A percentile compares a stretch with the other conserved stretches of the same genome.
Evolutionary conservation across 1,284 basidiomycete species (phyloP).

Genomic region (Exobasidium rhododendri): DNA sequence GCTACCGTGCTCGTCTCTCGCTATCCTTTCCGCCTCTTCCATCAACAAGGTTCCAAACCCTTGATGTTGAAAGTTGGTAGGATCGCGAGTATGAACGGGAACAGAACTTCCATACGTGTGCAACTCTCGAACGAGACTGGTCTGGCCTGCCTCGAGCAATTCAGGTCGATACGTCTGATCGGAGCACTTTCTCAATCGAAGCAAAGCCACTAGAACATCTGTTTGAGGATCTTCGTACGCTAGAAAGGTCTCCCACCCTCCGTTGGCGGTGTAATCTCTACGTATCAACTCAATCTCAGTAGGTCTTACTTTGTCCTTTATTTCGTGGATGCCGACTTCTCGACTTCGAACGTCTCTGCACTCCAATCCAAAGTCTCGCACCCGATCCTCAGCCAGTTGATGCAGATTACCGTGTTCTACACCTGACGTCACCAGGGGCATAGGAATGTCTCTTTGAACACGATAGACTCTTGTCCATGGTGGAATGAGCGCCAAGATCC

Average conservation of each 20-base stretch:
- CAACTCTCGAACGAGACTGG: constrained; percentile 91
- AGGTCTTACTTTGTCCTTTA: constrained; percentile 94
- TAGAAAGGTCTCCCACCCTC: constrained; percentile 97
- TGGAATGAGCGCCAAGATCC: constrained; percentile 92
- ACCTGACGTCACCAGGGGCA: constrained; percentile 89
- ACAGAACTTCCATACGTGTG: constrained; percentile 99
- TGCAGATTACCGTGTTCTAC: constrained; percentile 98
- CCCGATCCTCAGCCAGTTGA: constrained; percentile 89
- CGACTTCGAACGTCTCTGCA: constrained; percentile 96
- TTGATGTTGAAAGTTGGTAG: constrained; percentile 70
- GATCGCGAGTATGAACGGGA: constrained; percentile 92
- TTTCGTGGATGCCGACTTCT: constrained; percentile 98
- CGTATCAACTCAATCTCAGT: constrained; percentile 95
- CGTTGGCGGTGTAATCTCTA: constrained; percentile 90
- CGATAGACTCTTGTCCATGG: constrained; percentile 99
- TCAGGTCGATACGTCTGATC: constrained; percentile 94
- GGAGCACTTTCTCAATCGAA: constrained; percentile 90
- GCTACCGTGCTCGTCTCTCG: constrained; percentile 94
- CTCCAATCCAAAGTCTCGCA: constrained; percentile 98
- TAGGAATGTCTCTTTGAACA: constrained; percentile 76
- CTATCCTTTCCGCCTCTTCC: constrained; percentile 98
- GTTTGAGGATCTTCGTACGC: constrained; percentile 97
- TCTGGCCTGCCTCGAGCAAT: constrained; percentile 71
- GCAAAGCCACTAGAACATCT: constrained; percentile 90
- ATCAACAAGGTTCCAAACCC: constrained; percentile 96